Conservation (phyloP, 1,284 basidiomycete species). For the Apiotrichum mycotoxinovorans region DNA sequence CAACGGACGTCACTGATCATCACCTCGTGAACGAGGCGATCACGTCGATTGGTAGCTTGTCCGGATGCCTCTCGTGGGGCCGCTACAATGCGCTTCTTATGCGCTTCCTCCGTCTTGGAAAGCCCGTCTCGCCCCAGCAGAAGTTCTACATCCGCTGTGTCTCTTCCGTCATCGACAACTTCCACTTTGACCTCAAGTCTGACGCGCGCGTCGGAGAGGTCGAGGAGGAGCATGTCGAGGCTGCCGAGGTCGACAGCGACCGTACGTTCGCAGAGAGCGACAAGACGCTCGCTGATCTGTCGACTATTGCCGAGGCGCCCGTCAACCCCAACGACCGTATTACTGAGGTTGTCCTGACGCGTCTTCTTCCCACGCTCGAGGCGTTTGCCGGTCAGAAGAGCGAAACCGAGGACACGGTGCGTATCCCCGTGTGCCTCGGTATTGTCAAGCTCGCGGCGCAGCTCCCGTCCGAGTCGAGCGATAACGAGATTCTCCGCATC, state of each 20-base stretch:
- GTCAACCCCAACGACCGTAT: conserved; percentile 52
- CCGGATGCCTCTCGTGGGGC: conserved; percentile 74
- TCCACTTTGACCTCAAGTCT: conserved; percentile 77
- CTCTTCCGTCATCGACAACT: conserved; percentile 82
- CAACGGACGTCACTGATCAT: conserved; percentile 70
- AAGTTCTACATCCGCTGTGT: conserved; percentile 81
- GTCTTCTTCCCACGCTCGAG: conserved; percentile 72
- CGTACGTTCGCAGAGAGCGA: conserved; percentile 37
- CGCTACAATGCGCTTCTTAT: conserved; percentile 78
- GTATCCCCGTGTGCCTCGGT: conserved; percentile 84
- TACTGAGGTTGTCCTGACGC: conserved; percentile 69
- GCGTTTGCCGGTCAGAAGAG: conserved; percentile 70
- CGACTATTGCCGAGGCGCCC: conserved; percentile 34
- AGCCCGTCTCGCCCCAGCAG: conserved; percentile 68
- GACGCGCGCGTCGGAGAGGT: conserved; percentile 31
- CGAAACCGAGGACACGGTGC: conserved; percentile 74
- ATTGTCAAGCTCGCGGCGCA: conserved; percentile 79
- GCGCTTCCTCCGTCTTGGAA: conserved; percentile 73
- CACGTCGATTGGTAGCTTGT: conserved; percentile 67
- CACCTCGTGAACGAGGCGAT: conserved; percentile 91
- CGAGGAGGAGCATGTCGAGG: conserved; percentile 35
- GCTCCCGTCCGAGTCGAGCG: conserved; percentile 67
- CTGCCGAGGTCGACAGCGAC: conserved; percentile 29
- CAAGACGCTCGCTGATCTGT: conserved; percentile 31
- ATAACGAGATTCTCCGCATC: conserved; percentile 71